A percentile compares a stretch with the other conserved stretches of the same genome.
phyloP scores from a whole-genome alignment of 176 grass and related monocot species.

The Rhipidocladum racemiflorum region DNA sequence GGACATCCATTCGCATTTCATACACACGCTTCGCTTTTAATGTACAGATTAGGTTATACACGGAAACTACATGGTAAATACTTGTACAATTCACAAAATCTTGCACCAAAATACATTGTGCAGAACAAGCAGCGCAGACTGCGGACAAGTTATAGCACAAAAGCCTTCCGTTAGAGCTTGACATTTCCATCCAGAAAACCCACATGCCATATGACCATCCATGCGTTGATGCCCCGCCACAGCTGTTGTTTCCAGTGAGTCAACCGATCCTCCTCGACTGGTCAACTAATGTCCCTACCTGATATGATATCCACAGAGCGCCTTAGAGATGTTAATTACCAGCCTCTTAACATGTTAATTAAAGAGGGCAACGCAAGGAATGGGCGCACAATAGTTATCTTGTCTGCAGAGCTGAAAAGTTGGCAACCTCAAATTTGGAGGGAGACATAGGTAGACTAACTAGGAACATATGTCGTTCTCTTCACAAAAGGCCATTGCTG shows the following conservation, averaged over 20 bases:
- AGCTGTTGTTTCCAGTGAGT: neutral
- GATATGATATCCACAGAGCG: slow-evolving; percentile 72
- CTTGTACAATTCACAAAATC: neutral
- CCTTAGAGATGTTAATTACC: slow-evolving; percentile 76
- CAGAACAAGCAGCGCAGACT: neutral
- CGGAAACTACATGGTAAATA: neutral
- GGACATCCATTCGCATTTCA: neutral
- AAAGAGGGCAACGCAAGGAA: slow-evolving; percentile 55
- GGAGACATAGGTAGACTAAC: slow-evolving; percentile 20
- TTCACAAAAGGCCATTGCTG: slow-evolving; percentile 61
- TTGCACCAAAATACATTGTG: neutral
- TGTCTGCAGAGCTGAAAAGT: neutral
- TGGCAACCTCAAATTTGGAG: neutral
- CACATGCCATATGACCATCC: neutral
- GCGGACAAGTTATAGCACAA: neutral
- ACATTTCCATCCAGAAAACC: neutral
- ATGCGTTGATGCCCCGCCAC: neutral
- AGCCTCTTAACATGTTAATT: slow-evolving; percentile 67
- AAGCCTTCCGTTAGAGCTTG: neutral
- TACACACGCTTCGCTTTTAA: neutral
- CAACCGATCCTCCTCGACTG: slow-evolving; percentile 57
- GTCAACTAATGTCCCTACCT: slow-evolving; percentile 73
- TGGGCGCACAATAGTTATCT: neutral
- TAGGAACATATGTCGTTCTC: slow-evolving; percentile 75
- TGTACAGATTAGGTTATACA: neutral